Evolutionary conservation across 352 stramenopile genomes (phyloP), one percentile per base, ranked within the genome.

Genomic region (Phytophthora ohioensis): DNA sequence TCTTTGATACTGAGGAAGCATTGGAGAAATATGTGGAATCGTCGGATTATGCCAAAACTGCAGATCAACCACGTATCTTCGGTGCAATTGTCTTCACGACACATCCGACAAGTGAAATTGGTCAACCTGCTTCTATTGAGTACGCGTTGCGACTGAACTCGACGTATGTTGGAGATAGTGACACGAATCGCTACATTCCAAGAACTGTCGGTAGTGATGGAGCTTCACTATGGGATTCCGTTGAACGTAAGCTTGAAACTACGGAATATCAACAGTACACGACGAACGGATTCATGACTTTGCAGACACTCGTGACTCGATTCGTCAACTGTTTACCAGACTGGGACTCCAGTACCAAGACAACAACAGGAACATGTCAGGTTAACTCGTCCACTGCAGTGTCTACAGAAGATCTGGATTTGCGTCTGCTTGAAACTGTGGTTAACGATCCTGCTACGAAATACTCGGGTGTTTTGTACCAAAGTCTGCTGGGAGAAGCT

Each of bases 271-370:
- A 67, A 43, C 71, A 74, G 39, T 85, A 88, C 59, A 78, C 80
- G 4, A 67, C 43, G 3, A 66, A 75, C 7, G 80, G 80, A 4
- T 87, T 87, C 69, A 55, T 76, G 54, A 83, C 80, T 10, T 71
- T 88, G 21, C 80, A 88, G 58, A 84, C 76, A 41, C 64, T 87
- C 12, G 71, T 88, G 2, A 74, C 68, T 1, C 62, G 73, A 1
- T 88, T 88, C 57, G 48, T 80, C 5, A 72, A 68, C 31, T 88
- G 80, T 12, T 38, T 72, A n/a, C 78, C 80, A 0, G 53, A 67
- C 9, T 87, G 79, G 79, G 69, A 85, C 21, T 42, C 63, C 3
- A 67, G 34, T 27, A 53, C 39, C 48, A 41, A 76, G 57, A 48
- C 62, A 36, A 55, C 72, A 0, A 74, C 32, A 30, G 61, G 43